These are phyloP conservation scores for Hyaloperonospora arabidopsidis DNA, from an alignment of 352 stramenopile species.

Conservation along the genomic window DNA sequence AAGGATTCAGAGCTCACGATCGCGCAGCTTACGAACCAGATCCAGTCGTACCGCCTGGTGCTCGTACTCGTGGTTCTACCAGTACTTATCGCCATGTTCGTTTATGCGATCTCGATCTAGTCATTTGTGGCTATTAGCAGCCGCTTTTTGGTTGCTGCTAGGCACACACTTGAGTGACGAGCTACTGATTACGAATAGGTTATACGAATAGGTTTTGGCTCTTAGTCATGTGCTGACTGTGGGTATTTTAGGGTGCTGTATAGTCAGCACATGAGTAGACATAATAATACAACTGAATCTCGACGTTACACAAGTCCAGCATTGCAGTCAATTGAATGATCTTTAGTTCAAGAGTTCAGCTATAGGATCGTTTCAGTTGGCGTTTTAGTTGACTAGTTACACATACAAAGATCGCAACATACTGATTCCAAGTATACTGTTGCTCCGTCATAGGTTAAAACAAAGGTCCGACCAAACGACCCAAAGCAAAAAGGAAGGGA, in stretches of 20 bases:
- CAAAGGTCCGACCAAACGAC: too few relatives aligned
- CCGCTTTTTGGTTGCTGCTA: background rate
- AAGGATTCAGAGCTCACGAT: constrained; percentile 30
- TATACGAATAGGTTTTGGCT: too few relatives aligned
- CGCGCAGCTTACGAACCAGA: constrained; percentile 27
- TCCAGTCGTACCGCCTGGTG: constrained; percentile 52
- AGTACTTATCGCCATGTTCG: constrained; percentile 38
- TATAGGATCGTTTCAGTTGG: background rate
- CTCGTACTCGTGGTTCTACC: constrained; percentile 43
- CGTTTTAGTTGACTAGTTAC: constrained; percentile 9
- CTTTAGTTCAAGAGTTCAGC: constrained; percentile 15
- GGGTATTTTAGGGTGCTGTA: too few relatives aligned
- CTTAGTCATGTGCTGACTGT: too few relatives aligned
- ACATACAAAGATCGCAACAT: constrained; percentile 4
- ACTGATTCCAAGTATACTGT: background rate
- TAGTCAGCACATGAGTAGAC: too few relatives aligned
- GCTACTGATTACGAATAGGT: too few relatives aligned
- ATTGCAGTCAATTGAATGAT: background rate
- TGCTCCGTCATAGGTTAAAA: too few relatives aligned
- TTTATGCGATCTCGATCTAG: constrained; percentile 52
- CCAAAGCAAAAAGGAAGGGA: too few relatives aligned
- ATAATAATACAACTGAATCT: too few relatives aligned
- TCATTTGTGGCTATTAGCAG: background rate
- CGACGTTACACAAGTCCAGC: background rate
- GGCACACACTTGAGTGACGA: background rate